phyloP scores from a whole-genome alignment of 129 eudicot genomes.

The Pittosporum tobira region DNA sequence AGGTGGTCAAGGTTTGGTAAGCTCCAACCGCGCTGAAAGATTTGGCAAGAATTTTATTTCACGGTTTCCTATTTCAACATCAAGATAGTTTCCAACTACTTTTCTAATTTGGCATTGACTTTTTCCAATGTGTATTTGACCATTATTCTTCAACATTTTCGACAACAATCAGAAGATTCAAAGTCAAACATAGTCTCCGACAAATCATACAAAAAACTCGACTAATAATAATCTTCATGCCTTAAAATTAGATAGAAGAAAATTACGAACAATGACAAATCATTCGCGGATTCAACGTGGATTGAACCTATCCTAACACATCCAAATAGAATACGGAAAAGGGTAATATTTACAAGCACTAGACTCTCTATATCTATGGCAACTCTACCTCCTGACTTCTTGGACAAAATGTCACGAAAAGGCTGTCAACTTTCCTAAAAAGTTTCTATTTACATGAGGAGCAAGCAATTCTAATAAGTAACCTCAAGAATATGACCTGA shows the following conservation, averaged over 20 bases:
- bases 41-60: background rate
- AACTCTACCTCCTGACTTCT: background rate
- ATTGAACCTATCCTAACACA: constrained; percentile 14
- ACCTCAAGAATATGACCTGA: constrained; percentile 68
- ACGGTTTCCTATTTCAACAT: background rate
- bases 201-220: background rate
- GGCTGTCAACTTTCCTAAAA: background rate
- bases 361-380: background rate
- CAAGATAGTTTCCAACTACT: constrained; percentile 5
- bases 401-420: constrained; percentile 1
- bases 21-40: constrained; percentile 9
- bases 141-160: constrained; percentile 1
- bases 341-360: constrained; percentile 5
- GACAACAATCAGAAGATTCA: constrained; percentile 3
- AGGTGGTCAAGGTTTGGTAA: constrained; percentile 16
- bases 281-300: constrained; percentile 12
- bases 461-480: background rate
- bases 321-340: background rate
- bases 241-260: background rate
- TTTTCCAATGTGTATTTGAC: background rate
- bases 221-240: background rate
- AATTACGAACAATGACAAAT: constrained; percentile 11
- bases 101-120: constrained; percentile 1
- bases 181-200: background rate
- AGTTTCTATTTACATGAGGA: constrained; percentile 15